Base-by-base conservation (phyloP, 345 rosid genomes). In the Dipteronia dyeriana region DNA sequence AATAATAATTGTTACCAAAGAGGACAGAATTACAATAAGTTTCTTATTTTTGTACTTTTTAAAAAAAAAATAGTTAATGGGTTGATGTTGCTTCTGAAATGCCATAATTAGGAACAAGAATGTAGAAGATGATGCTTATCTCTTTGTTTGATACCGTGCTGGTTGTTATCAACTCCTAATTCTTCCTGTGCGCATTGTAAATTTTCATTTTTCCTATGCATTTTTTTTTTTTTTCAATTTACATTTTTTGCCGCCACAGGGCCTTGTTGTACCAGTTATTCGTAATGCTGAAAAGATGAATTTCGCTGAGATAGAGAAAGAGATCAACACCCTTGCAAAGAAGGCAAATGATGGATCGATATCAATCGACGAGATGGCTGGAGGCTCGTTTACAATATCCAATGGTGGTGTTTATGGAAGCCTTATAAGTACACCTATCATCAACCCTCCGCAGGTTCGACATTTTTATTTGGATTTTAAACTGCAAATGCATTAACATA, bases 301-400 rank as follows among this genome's bases (percentile, higher is more conserved):
- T 79, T 93, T 93, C 80, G 97, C 97, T 43, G 97, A 92, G 65
- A 91, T 95, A 13, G 99, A 95, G 88, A 94, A 95, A 85, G 92
- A 80, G 62, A 95, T 94, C 79, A 95, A 95, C 83, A 84, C 87
- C 51, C 97, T 95, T 64, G 98, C 99, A 17, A 95, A 90, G 89
- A 95, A 94, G 81, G 99, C 99, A 75, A 91, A 68, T 78, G 94
- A 92, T 79, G 99, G 99, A 63, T 86, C 97, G 19, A 90, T 95
- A 64, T 95, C 99, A 70, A 95, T 95, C 29, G 99, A 95, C 75
- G 98, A 95, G 83, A 95, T 95, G 99, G 98, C 99, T 59, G 99
- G 99, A 74, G 99, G 99, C 49, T 85, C 99, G 41, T 94, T 95
- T 85, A 95, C 98, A 4, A 87, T 91, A 80, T 91, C 95, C 13